These are phyloP conservation scores for Amanita fuliginea DNA, from an alignment of 768 basidiomycete species.

Conservation along the genomic window DNA sequence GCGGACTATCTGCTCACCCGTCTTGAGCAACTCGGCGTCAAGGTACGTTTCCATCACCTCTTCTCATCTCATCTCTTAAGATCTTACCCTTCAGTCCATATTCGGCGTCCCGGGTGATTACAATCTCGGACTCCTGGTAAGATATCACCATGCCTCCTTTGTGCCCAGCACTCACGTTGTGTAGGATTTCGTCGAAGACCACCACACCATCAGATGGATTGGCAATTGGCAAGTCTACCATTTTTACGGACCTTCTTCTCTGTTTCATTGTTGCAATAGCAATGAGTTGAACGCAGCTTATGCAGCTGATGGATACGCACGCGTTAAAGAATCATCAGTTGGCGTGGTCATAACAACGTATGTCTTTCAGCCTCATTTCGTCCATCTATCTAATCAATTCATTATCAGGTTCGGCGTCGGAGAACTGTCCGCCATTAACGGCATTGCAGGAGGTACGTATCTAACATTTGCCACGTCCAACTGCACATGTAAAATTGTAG, in stretches of 20 bases:
- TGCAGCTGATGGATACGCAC: slow-evolving; percentile 89
- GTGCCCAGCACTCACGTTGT: background rate
- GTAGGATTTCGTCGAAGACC: slow-evolving; percentile 76
- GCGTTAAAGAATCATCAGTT: slow-evolving; percentile 65
- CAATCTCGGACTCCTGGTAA: slow-evolving; percentile 57
- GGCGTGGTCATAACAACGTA: slow-evolving; percentile 75
- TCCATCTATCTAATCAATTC: slow-evolving; percentile 1
- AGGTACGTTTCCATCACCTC: slow-evolving; percentile 23
- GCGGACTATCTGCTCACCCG: slow-evolving; percentile 53
- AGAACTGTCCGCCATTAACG: slow-evolving; percentile 80
- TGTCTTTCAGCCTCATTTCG: slow-evolving; percentile 6
- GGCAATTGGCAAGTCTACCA: slow-evolving; percentile 56
- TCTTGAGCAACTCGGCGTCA: slow-evolving; percentile 54
- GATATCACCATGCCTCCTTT: slow-evolving; percentile 1
- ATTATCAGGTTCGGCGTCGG: slow-evolving; percentile 77
- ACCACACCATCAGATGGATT: slow-evolving; percentile 71
- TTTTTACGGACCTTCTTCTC: background rate
- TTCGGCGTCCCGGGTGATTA: slow-evolving; percentile 88
- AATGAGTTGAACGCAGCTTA: slow-evolving; percentile 85
- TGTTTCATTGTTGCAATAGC: slow-evolving; percentile 21
- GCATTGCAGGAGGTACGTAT: slow-evolving; percentile 59
- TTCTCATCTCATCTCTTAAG: no score
- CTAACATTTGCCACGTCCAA: background rate
- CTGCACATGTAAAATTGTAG: slow-evolving; percentile 19
- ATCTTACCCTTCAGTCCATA: slow-evolving; percentile 59